phyloP scores from a whole-genome alignment of 345 rosid genomes.

The Geranium brycei region DNA sequence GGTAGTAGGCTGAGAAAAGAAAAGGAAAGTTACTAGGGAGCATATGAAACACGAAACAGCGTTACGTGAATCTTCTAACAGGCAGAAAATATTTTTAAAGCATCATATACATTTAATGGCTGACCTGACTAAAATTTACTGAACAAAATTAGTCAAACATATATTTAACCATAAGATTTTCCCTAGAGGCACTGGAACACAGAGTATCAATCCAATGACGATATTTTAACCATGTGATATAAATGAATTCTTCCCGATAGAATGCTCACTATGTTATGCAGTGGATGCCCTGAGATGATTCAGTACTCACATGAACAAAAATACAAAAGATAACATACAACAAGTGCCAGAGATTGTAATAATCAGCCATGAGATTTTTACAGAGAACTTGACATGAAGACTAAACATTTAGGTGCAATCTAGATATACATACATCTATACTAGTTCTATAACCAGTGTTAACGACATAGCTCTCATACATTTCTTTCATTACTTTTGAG shows the following conservation, averaged over 20 bases:
- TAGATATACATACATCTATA: too few relatives aligned
- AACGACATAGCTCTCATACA: background rate
- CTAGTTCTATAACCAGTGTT: too few relatives aligned
- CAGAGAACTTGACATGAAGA: background rate
- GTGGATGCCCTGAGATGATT: background rate
- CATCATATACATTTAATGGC: too few relatives aligned
- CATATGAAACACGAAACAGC: background rate
- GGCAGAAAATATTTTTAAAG: background rate
- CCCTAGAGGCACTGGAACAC: too few relatives aligned
- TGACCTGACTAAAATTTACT: too few relatives aligned
- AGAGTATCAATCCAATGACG: too few relatives aligned
- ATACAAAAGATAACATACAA: background rate
- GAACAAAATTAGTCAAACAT: too few relatives aligned
- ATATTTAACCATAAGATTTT: too few relatives aligned
- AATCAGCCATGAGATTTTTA: background rate
- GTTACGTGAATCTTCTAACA: background rate
- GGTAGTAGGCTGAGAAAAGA: constrained; percentile 56
- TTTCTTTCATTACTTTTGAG: too few relatives aligned
- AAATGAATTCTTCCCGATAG: too few relatives aligned
- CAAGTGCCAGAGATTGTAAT: background rate
- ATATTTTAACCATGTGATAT: too few relatives aligned
- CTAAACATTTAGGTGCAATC: background rate
- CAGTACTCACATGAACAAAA: background rate
- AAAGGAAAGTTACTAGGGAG: background rate
- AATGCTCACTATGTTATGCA: too few relatives aligned